Percentiles rank a stretch among this genome's conserved stretches.
phyloP scores from a whole-genome alignment of 1,139 yeast genomes.

The Yamadazyma sp. region DNA sequence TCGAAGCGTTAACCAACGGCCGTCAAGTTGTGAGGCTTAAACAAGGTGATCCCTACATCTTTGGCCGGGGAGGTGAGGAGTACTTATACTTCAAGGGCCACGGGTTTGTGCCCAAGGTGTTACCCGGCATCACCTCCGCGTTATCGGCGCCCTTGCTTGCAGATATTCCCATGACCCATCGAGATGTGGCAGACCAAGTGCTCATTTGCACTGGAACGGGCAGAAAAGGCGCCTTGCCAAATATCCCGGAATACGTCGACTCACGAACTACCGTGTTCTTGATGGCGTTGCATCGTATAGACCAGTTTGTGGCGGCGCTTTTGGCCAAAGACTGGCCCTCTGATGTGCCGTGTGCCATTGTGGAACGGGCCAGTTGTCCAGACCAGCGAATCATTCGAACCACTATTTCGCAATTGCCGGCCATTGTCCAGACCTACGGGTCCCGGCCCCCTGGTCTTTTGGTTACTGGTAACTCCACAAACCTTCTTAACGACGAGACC shows the following conservation, averaged over 20 bases:
- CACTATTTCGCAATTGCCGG: constrained; percentile 60
- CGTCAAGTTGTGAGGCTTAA: constrained; percentile 82
- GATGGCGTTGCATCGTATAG: constrained; percentile 87
- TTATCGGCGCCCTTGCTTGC: constrained; percentile 87
- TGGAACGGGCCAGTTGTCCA: constrained; percentile 91
- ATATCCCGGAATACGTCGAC: constrained; percentile 68
- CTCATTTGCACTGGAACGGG: constrained; percentile 95
- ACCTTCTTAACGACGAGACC: constrained; percentile 3
- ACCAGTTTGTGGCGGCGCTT: constrained; percentile 62
- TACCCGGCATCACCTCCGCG: constrained; percentile 91
- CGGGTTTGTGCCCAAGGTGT: constrained; percentile 70
- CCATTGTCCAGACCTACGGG: constrained; percentile 77
- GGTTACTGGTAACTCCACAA: constrained; percentile 68
- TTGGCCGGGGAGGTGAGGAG: constrained; percentile 97
- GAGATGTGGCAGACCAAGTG: constrained; percentile 92
- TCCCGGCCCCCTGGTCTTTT: constrained; percentile 93
- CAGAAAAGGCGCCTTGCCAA: constrained; percentile 78
- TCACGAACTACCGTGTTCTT: constrained; percentile 82
- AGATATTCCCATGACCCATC: constrained; percentile 85
- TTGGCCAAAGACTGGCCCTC: constrained; percentile 63
- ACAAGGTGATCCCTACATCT: constrained; percentile 97
- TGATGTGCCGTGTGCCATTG: constrained; percentile 74
- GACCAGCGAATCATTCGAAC: constrained; percentile 89
- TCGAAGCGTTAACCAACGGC: constrained; percentile 63
- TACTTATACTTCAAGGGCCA: constrained; percentile 61